Evolutionary conservation across 495 filamentous ascomycete genomes (phyloP), one percentile per base, ranked within the genome.

Genomic region (Eremomyces bilateralis): DNA sequence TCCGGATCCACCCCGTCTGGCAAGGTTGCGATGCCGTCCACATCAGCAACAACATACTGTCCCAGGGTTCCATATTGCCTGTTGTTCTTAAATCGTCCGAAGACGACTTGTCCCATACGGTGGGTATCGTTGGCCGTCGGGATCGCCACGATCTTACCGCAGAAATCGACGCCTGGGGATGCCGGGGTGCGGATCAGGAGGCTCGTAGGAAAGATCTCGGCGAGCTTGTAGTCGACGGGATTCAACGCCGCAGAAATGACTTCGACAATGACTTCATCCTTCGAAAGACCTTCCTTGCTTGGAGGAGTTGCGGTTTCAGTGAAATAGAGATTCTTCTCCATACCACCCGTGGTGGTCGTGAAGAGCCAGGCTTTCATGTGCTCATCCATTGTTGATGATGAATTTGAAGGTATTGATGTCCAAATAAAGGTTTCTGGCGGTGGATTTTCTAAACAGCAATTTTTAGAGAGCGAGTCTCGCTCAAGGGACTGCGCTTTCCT

Each of bases 361-460:
- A 39, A 54, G 22, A 42, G 39, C 45, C 40, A 43, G 2, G 47
- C 47, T 29, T 43, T 43, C 49, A 54, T 54, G n/a, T n/a, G n/a
- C n/a, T n/a, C n/a, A n/a, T n/a, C n/a, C n/a, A n/a, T n/a, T n/a
- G n/a, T n/a, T n/a, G n/a, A n/a, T n/a, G n/a, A n/a, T n/a, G n/a
- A n/a, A n/a, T n/a, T n/a, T n/a, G n/a, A n/a, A n/a, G n/a, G n/a
- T n/a, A n/a, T n/a, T n/a, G n/a, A n/a, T n/a, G n/a, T n/a, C n/a
- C n/a, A n/a, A n/a, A n/a, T n/a, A n/a, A n/a, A n/a, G n/a, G n/a
- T n/a, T n/a, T n/a, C n/a, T n/a, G n/a, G n/a, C n/a, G n/a, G n/a
- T n/a, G n/a, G n/a, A n/a, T n/a, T n/a, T n/a, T n/a, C n/a, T n/a
- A n/a, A n/a, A n/a, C n/a, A n/a, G n/a, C n/a, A n/a, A n/a, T n/a